phyloP scores from a whole-genome alignment of 208 protist species.

The Trypanosoma caninum region DNA sequence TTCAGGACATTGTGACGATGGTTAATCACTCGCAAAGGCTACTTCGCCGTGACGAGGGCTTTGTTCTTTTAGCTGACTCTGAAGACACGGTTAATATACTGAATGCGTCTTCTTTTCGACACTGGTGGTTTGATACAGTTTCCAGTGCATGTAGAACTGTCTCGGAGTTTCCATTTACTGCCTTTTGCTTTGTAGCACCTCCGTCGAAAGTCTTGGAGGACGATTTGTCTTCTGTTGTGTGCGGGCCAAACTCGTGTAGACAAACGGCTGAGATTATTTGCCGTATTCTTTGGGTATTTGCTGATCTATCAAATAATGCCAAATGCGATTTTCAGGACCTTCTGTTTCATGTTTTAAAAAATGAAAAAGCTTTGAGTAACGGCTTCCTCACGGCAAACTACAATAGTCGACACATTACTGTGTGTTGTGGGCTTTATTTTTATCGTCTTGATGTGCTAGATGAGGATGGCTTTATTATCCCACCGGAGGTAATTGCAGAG shows the following conservation, averaged over 20 bases:
- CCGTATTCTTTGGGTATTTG: conserved; percentile 21
- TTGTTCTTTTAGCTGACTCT: neutral
- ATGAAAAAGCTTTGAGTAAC: conserved; percentile 7
- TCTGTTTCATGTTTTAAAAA: conserved; percentile 19
- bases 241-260: neutral
- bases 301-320: conserved; percentile 5
- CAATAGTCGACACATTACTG: conserved; percentile 53
- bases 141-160: conserved; percentile 9
- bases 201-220: neutral
- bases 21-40: conserved; percentile 19
- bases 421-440: conserved; percentile 68
- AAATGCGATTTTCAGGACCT: conserved; percentile 5
- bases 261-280: conserved; percentile 14
- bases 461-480: conserved; percentile 10
- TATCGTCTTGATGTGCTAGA: conserved; percentile 70
- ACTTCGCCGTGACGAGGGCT: conserved; percentile 11
- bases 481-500: conserved; percentile 1
- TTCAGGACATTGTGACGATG: conserved; percentile 13
- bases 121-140: conserved; percentile 15
- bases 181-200: conserved; percentile 10
- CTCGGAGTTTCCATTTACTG: conserved; percentile 18
- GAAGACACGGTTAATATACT: conserved; percentile 2
- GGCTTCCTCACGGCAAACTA: conserved; percentile 19
- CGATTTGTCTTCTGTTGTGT: neutral
- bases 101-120: neutral